Percentiles rank a stretch among this genome's conserved stretches.
phyloP scores from a whole-genome alignment of 139 green algal species.

The Choricystis sp. region DNA sequence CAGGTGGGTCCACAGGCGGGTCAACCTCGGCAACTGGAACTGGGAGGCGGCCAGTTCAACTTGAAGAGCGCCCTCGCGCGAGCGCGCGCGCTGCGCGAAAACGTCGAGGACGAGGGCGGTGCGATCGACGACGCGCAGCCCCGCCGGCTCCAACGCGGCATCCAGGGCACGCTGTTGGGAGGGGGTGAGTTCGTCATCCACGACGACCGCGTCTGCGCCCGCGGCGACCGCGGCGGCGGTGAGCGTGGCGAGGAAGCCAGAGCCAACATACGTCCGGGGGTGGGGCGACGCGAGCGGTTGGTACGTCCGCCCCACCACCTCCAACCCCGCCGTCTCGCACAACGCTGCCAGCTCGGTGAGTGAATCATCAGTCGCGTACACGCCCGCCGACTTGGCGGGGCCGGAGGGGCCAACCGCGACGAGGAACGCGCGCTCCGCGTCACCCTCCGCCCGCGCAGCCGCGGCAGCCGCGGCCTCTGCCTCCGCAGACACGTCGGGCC shows the following conservation, averaged over 20 bases:
- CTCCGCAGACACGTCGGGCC: no score
- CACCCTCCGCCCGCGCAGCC: no score
- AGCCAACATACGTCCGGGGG: constrained; percentile 77
- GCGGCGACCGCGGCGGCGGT: constrained; percentile 13
- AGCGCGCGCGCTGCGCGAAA: constrained; percentile 82
- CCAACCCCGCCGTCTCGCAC: constrained; percentile 72
- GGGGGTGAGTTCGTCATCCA: constrained; percentile 88
- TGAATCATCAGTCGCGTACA: constrained; percentile 28
- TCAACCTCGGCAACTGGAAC: constrained; percentile 94
- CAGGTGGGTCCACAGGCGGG: constrained; percentile 92
- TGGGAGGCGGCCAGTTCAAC: constrained; percentile 81
- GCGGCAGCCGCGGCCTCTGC: neutral
- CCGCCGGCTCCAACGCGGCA: constrained; percentile 28
- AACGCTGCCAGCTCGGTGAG: constrained; percentile 80
- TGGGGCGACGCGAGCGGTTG: constrained; percentile 63
- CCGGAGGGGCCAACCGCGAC: no score
- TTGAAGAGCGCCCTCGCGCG: constrained; percentile 88
- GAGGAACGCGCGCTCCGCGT: no score
- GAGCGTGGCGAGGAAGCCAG: constrained; percentile 68
- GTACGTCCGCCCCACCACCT: constrained; percentile 64
- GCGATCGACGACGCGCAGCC: constrained; percentile 80
- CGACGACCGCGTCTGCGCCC: constrained; percentile 70
- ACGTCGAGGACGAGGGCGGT: constrained; percentile 97
- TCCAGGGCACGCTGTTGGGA: constrained; percentile 44
- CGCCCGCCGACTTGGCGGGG: no score